These are phyloP conservation scores for Lepidium sativum DNA, from an alignment of 345 rosid genomes.

Conservation along the genomic window DNA sequence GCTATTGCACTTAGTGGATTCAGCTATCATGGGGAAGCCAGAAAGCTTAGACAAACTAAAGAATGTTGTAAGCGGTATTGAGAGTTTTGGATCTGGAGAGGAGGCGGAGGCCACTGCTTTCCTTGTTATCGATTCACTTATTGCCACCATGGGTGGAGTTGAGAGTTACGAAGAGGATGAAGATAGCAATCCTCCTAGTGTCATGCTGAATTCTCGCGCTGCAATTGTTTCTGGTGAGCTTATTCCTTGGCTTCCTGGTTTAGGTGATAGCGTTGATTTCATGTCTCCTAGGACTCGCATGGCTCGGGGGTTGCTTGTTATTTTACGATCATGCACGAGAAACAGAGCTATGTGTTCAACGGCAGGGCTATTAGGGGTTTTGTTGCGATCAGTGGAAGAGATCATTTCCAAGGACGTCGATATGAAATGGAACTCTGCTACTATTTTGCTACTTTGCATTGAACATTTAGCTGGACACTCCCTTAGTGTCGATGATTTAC, in stretches of 20 bases:
- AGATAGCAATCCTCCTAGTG: constrained; percentile 94
- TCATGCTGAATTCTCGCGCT: constrained; percentile 95
- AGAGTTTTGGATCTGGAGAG: constrained; percentile 68
- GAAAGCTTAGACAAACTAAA: constrained; percentile 83
- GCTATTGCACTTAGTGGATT: constrained; percentile 94
- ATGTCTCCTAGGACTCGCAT: constrained; percentile 96
- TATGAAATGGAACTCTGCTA: constrained; percentile 69
- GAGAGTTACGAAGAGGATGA: constrained; percentile 98
- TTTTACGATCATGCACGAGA: constrained; percentile 94
- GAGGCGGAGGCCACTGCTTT: constrained; percentile 73
- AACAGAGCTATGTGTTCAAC: constrained; percentile 96
- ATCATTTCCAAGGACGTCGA: constrained; percentile 57
- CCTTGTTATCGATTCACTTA: constrained; percentile 88
- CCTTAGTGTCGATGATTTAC: constrained; percentile 75
- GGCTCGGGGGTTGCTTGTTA: constrained; percentile 90
- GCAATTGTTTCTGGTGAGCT: constrained; percentile 95
- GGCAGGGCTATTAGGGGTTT: constrained; percentile 86
- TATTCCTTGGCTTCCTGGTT: constrained; percentile 80
- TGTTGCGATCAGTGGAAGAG: constrained; percentile 77
- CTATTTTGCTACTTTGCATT: constrained; percentile 74
- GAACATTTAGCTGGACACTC: constrained; percentile 91
- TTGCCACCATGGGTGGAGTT: constrained; percentile 99
- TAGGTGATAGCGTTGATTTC: constrained; percentile 50
- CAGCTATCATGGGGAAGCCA: constrained; percentile 97
- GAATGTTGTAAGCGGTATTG: constrained; percentile 73